Base-by-base conservation (phyloP, 768 basidiomycete genomes). In the Fibroporia radiculosa region DNA sequence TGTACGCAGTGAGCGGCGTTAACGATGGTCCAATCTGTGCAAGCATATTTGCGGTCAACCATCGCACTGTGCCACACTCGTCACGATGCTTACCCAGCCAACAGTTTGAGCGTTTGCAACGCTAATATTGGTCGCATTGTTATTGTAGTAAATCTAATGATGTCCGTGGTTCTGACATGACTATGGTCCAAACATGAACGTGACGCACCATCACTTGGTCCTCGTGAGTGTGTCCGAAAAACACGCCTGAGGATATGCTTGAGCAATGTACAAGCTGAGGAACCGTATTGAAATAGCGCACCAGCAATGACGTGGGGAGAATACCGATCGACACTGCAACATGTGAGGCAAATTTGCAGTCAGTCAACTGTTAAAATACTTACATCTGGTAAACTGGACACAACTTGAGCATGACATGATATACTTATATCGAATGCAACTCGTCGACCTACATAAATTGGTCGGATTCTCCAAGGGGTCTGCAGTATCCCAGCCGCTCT, bases 211-310 rank as follows among this genome's bases (percentile, higher is more conserved):
- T 77, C 24, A 84, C 49, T 62, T 82, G 72, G 58, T 85, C 84
- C 56, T 85, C 80, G 43, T 85, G 83, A 0, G 79, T 77, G 53
- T 87, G 85, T 4, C 84, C 84, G 55, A 70, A 86, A 66, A 86
- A 84, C n/a, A 85, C 77, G 50, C 75, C 82, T 79, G 45, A 2
- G 7, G 10, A 28, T 3, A 33, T 5, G 12, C 37, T 31, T 38
- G 50, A 34, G 39, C 3, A 18, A 7, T 1, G n/a, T 3, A 34
- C 18, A n/a, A 20, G 10, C 16, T 11, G 22, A 35, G 41, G 39
- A 31, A 6, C 6, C 3, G 14, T 32, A 12, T 6, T 44, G 35
- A 2, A 40, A 40, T 12, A 33, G 69, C 80, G 26, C 42, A 82
- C 80, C 80, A 28, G 82, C 78, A 44, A 84, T 80, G 39, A 84